Percentiles rank a stretch among this genome's conserved stretches.
These are phyloP conservation scores for Ustilago nuda DNA, from an alignment of 1,284 basidiomycete genomes.

Conservation along the genomic window DNA sequence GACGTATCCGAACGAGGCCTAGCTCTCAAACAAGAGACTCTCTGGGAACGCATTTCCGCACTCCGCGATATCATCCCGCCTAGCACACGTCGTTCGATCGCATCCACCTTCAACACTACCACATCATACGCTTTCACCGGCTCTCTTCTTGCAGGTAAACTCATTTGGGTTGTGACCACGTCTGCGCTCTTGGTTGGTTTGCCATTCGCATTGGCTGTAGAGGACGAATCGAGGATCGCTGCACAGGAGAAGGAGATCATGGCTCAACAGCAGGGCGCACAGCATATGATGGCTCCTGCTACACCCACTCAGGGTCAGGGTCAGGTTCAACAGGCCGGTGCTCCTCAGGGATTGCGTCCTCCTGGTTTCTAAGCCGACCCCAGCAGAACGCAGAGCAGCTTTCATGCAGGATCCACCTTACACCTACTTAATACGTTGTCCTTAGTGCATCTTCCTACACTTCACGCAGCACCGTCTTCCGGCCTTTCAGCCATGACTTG, in stretches of 20 bases:
- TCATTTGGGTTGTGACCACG: conserved; percentile 95
- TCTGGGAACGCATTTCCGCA: conserved; percentile 87
- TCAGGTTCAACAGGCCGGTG: conserved; percentile 22
- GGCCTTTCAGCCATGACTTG: background rate
- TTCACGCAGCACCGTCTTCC: background rate
- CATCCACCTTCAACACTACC: conserved; percentile 76
- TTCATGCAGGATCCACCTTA: too few relatives aligned
- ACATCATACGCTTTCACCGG: conserved; percentile 74
- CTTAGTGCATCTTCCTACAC: too few relatives aligned
- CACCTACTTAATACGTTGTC: too few relatives aligned
- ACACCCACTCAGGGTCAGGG: background rate
- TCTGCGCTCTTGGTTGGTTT: conserved; percentile 91
- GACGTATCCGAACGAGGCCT: conserved; percentile 63
- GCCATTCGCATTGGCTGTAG: conserved; percentile 89
- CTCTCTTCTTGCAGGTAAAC: conserved; percentile 81
- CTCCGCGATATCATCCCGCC: conserved; percentile 96
- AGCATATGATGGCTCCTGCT: conserved; percentile 71
- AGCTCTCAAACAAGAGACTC: conserved; percentile 74
- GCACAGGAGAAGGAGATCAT: conserved; percentile 95
- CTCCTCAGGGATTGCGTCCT: conserved; percentile 58
- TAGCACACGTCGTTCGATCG: conserved; percentile 81
- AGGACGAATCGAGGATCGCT: conserved; percentile 94
- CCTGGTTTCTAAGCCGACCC: conserved; percentile 57
- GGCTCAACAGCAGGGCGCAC: conserved; percentile 89
- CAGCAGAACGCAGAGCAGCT: background rate